Percentiles rank a stretch among this genome's conserved stretches.
These are phyloP conservation scores for Ceratocystis smalleyi DNA, from an alignment of 2,329 filamentous ascomycete genomes.

Conservation along the genomic window DNA sequence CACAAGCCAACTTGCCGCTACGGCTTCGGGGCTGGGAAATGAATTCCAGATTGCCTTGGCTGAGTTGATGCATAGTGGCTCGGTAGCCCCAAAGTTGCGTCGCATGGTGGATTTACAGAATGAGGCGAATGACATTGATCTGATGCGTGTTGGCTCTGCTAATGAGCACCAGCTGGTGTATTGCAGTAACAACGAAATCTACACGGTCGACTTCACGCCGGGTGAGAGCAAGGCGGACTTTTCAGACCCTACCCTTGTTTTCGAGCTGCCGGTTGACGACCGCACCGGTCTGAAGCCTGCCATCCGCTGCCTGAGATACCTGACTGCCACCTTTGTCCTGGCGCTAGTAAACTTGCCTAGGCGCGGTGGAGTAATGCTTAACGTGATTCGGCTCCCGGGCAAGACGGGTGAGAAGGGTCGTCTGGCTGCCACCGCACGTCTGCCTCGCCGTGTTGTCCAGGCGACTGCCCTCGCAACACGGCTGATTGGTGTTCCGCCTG, in stretches of 20 bases:
- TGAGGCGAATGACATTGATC: constrained; percentile 54
- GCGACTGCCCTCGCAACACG: constrained; percentile 66
- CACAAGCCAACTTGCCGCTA: constrained; percentile 53
- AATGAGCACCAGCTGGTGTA: constrained; percentile 59
- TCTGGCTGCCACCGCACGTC: constrained; percentile 5
- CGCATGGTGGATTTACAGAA: constrained; percentile 35
- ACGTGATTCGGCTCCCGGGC: constrained; percentile 39
- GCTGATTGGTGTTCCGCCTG: constrained; percentile 38
- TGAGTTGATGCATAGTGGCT: constrained; percentile 41
- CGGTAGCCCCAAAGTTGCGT: constrained; percentile 29
- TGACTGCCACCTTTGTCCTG: constrained; percentile 42
- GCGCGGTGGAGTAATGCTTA: constrained; percentile 40
- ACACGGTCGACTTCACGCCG: constrained; percentile 44
- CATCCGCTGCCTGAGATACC: constrained; percentile 44
- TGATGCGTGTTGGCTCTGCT: constrained; percentile 42
- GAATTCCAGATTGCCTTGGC: constrained; percentile 70
- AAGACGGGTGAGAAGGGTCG: constrained; percentile 17
- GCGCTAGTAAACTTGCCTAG: constrained; percentile 44
- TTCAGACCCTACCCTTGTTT: constrained; percentile 34
- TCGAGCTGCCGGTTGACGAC: constrained; percentile 37
- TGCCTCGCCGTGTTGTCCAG: constrained; percentile 36
- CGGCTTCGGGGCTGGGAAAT: constrained; percentile 62
- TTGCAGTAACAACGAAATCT: constrained; percentile 62
- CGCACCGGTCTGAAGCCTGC: constrained; percentile 30
- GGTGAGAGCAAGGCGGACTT: constrained; percentile 25